Base-by-base conservation (phyloP, 495 filamentous ascomycete genomes). In the Tuber magnatum region DNA sequence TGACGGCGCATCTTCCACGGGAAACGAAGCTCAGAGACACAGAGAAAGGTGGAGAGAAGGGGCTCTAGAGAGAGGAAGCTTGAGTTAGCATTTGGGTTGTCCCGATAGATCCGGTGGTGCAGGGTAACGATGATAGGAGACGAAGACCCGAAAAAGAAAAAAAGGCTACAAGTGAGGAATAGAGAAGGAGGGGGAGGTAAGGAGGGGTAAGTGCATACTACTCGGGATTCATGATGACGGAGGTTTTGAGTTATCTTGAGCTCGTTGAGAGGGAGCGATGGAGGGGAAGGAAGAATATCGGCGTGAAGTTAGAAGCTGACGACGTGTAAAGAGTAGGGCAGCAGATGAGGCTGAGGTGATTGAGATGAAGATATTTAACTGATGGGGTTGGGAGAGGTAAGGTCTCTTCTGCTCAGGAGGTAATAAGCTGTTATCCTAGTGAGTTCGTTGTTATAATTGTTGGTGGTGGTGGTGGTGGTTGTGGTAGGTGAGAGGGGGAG, bases 141-240 rank as follows among this genome's bases (percentile, higher is more conserved):
- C 70, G 68, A 51, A 42, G 76, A 71, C 69, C 78, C 71, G 32
- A 35, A 65, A 9, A 8, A 61, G 1, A 61, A 32, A 65, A 65
- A 65, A 39, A 68, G 70, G 75, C 72, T 43, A 68, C 71, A 70
- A 56, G 72, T 41, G 77, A 74, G 73, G 65, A 42, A 68, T 56
- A 68, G 68, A 71, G 75, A 71, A 77, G 43, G 75, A 71, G 42
- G 69, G 69, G 71, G n/a, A 76, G 69, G 79, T 81, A 75, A 78
- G 76, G 75, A 69, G 68, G 73, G 78, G 65, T 78, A 70, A 70
- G 77, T 56, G 90, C 93, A 83, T 89, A 96, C 93, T 89, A 96
- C 93, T 97, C 93, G 83, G 93, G 93, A 88, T 97, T 97, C 93
- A 97, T 97, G 84, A 81, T 93, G 88, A 84, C 81, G 71, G 82